These are phyloP conservation scores for Phalaenopsis equestris DNA, from an alignment of 106 monocot species.

Conservation along the genomic window DNA sequence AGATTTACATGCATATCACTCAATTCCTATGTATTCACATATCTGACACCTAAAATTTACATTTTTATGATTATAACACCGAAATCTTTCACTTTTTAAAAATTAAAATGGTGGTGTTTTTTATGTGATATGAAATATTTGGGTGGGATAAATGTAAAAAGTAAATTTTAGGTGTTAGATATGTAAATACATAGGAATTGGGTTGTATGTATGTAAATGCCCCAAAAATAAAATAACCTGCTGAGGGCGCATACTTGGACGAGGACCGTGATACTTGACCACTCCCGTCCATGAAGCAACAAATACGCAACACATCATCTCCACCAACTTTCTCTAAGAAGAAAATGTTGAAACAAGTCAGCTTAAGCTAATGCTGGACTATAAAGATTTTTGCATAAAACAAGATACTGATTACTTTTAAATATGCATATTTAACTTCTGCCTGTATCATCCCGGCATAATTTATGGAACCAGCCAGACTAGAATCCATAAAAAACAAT, in stretches of 20 bases:
- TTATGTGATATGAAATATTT: too few species aligned
- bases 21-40: too few species aligned
- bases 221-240: slow-evolving; percentile 37
- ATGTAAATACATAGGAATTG: too few species aligned
- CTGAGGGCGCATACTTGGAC: slow-evolving; percentile 86
- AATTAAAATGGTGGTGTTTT: too few species aligned
- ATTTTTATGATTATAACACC: too few species aligned
- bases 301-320: slow-evolving; percentile 94
- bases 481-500: not conserved
- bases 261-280: slow-evolving; percentile 91
- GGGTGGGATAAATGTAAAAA: too few species aligned
- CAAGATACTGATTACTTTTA: not conserved
- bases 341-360: not conserved
- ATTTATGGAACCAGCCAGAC: not conserved
- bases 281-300: slow-evolving; percentile 99
- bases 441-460: not conserved
- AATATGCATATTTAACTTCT: not conserved
- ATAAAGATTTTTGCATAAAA: not conserved
- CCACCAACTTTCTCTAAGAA: slow-evolving; percentile 76
- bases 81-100: too few species aligned
- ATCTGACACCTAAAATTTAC: too few species aligned
- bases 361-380: not conserved
- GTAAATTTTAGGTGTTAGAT: too few species aligned
- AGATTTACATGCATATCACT: too few species aligned
- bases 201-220: too few species aligned